A percentile compares a stretch with the other conserved stretches of the same genome.
Conservation (phyloP, 2,329 filamentous ascomycete genomes). For the Penicillium sp. region DNA sequence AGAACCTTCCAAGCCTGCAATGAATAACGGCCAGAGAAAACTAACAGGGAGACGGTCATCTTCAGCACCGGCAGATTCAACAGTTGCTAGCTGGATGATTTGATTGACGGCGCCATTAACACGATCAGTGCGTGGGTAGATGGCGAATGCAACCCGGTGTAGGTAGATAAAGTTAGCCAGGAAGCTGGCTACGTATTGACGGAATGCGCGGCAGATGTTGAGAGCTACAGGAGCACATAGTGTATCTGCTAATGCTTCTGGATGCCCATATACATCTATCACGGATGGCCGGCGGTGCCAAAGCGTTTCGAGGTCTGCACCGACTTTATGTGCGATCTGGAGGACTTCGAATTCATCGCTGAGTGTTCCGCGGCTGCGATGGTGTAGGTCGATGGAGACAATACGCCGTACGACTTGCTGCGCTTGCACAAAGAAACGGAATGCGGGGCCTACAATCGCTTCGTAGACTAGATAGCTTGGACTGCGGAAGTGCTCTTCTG, state of each 20-base stretch:
- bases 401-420: constrained; percentile 38
- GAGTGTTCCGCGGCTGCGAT: constrained; percentile 38
- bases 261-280: constrained; percentile 32
- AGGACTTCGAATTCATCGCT: constrained; percentile 41
- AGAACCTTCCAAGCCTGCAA: constrained; percentile 35
- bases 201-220: constrained; percentile 33
- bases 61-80: constrained; percentile 21
- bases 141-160: constrained; percentile 38
- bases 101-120: constrained; percentile 36
- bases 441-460: constrained; percentile 32
- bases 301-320: constrained; percentile 35
- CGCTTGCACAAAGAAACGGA: constrained; percentile 33
- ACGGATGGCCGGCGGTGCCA: constrained; percentile 35
- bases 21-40: constrained; percentile 38
- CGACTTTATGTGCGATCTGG: constrained; percentile 37
- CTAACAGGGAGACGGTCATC: constrained; percentile 27
- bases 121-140: constrained; percentile 38
- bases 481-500: constrained; percentile 21
- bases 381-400: constrained; percentile 37
- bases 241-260: constrained; percentile 27
- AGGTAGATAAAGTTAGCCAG: constrained; percentile 38
- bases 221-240: constrained; percentile 27
- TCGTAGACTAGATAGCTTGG: constrained; percentile 34
- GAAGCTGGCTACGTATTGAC: constrained; percentile 37
- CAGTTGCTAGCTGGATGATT: constrained; percentile 36